phyloP scores from a whole-genome alignment of 148 eudicot species.

The Cornus controversa region DNA sequence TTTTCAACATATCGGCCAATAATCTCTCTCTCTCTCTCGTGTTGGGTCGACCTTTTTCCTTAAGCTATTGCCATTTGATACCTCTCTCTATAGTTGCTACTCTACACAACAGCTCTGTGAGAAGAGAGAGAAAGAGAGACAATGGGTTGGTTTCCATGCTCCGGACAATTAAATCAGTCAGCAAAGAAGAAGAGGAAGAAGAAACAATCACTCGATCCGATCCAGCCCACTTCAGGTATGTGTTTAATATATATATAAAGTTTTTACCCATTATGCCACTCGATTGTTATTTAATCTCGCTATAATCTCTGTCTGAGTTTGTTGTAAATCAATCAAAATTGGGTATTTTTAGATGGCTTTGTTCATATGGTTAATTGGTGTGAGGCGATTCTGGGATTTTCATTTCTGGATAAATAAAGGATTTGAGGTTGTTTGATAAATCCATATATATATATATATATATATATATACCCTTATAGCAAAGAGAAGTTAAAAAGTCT shows the following conservation, averaged over 20 bases:
- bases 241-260: background rate
- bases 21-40: background rate
- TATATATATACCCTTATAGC: too few species aligned
- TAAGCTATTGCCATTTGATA: background rate
- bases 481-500: background rate
- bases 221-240: constrained; percentile 16
- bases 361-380: background rate
- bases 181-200: constrained; percentile 27
- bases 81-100: background rate
- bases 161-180: constrained; percentile 20
- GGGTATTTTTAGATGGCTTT: background rate
- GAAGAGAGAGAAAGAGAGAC: constrained; percentile 2
- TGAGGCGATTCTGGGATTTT: background rate
- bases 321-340: background rate
- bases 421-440: background rate
- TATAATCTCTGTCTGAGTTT: background rate
- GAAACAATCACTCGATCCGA: constrained; percentile 13
- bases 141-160: constrained; percentile 44
- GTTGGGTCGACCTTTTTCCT: background rate
- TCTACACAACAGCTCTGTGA: background rate
- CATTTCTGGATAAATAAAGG: background rate
- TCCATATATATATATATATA: too few species aligned
- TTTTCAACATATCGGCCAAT: background rate
- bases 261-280: background rate
- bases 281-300: background rate